Conservation (phyloP, 805 yeast genomes). For the Wickerhamomyces hampshirensis region DNA sequence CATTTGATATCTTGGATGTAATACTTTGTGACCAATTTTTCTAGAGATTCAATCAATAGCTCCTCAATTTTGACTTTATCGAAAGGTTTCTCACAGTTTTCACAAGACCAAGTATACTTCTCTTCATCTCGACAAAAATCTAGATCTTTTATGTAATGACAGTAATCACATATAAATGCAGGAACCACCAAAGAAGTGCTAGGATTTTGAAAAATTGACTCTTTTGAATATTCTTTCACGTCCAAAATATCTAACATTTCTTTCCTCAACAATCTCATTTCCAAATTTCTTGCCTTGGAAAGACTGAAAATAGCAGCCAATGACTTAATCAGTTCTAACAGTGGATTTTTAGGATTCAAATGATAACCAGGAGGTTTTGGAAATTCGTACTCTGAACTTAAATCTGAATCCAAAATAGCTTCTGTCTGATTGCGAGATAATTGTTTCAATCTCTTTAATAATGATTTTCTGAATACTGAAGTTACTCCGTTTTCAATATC, state of each 20-base stretch:
- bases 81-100: conserved; percentile 58
- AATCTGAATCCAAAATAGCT: conserved; percentile 60
- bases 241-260: conserved; percentile 71
- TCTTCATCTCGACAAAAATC: conserved; percentile 76
- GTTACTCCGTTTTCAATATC: conserved; percentile 45
- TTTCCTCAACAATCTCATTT: conserved; percentile 69
- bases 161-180: conserved; percentile 72
- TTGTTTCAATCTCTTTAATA: conserved; percentile 61
- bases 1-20: conserved; percentile 81
- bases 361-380: conserved; percentile 78
- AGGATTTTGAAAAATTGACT: conserved; percentile 70
- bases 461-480: conserved; percentile 53
- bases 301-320: conserved; percentile 69
- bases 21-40: conserved; percentile 51
- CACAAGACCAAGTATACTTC: conserved; percentile 49
- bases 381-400: conserved; percentile 60
- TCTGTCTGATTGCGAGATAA: conserved; percentile 69
- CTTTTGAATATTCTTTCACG: conserved; percentile 77
- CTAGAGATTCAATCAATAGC: conserved; percentile 60
- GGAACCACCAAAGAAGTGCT: conserved; percentile 62
- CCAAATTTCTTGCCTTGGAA: conserved; percentile 60
- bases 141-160: conserved; percentile 68
- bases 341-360: conserved; percentile 56
- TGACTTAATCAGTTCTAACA: conserved; percentile 73
- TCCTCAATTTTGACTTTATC: conserved; percentile 76